Percentiles rank a stretch among this genome's conserved stretches.
These are phyloP conservation scores for Petasospora rhodanensis DNA, from an alignment of 1,139 yeast species.

Conservation along the genomic window DNA sequence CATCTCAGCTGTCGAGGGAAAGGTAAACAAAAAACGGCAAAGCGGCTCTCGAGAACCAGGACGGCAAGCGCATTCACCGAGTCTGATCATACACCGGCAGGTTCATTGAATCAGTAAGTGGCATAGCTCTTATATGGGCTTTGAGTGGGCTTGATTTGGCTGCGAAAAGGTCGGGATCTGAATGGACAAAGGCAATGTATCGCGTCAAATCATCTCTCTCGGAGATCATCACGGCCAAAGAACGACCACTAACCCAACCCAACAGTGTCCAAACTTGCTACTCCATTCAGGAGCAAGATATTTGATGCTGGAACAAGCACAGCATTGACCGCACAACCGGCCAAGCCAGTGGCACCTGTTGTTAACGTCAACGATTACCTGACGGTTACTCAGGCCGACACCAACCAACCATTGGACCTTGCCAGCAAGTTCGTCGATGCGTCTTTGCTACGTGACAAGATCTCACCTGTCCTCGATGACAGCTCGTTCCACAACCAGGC, in stretches of 20 bases:
- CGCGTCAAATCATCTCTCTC: too few species aligned
- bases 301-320: constrained; percentile 13
- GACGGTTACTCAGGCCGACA: constrained; percentile 17
- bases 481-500: constrained; percentile 36
- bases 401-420: constrained; percentile 31
- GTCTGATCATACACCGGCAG: too few species aligned
- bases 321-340: constrained; percentile 4
- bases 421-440: constrained; percentile 38
- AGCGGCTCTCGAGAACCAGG: too few species aligned
- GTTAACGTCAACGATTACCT: constrained; percentile 21
- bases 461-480: constrained; percentile 37
- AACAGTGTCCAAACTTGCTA: constrained; percentile 21
- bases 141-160: too few species aligned
- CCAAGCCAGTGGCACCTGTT: constrained; percentile 11
- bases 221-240: too few species aligned
- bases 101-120: too few species aligned
- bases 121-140: too few species aligned
- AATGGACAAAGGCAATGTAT: too few species aligned
- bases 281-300: constrained; percentile 22
- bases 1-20: too few species aligned
- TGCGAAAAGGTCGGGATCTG: too few species aligned
- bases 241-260: constrained; percentile 5
- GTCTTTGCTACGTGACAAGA: constrained; percentile 33
- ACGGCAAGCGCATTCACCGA: too few species aligned
- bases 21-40: too few species aligned